phyloP scores from a whole-genome alignment of 352 stramenopile species.

The Elongisporangium senticosum region DNA sequence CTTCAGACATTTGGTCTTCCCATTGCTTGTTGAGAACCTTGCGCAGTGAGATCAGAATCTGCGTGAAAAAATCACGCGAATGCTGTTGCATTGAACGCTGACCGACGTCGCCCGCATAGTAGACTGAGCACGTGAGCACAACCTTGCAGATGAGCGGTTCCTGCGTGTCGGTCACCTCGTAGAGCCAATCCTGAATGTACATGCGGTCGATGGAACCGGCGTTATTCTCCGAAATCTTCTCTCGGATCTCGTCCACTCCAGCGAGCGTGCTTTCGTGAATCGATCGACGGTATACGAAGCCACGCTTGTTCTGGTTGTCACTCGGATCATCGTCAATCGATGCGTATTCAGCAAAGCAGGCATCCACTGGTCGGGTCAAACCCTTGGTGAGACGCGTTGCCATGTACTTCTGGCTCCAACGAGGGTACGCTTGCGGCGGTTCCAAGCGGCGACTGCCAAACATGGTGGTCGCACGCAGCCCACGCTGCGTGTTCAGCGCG shows the following conservation, averaged over 20 bases:
- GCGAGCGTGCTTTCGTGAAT: conserved; percentile 48
- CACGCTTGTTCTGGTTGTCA: conserved; percentile 27
- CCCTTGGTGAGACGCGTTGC: conserved; percentile 58
- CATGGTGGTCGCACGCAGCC: conserved; percentile 44
- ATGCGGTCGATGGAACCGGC: conserved; percentile 35
- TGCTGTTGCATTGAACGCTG: conserved; percentile 28
- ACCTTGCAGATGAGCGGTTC: conserved; percentile 61
- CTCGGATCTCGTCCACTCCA: conserved; percentile 31
- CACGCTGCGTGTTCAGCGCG: conserved; percentile 58
- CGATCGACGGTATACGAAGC: conserved; percentile 70
- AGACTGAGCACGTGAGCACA: conserved; percentile 55
- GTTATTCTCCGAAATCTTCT: conserved; percentile 38
- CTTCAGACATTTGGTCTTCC: conserved; percentile 32
- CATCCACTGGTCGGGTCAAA: conserved; percentile 41
- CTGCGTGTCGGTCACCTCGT: conserved; percentile 54
- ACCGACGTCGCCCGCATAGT: conserved; percentile 25
- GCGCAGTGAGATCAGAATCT: conserved; percentile 44
- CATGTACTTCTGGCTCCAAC: conserved; percentile 66
- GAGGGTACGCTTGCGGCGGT: conserved; percentile 34
- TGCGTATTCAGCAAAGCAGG: conserved; percentile 62
- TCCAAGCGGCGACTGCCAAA: conserved; percentile 26
- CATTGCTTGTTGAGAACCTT: conserved; percentile 51
- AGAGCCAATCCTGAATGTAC: conserved; percentile 67
- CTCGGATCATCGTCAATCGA: conserved; percentile 18
- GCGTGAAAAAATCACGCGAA: conserved; percentile 60